A percentile compares a stretch with the other conserved stretches of the same genome.
Conservation (phyloP, 2,329 filamentous ascomycete species). For the Paraphaeosphaeria sporulosa region DNA sequence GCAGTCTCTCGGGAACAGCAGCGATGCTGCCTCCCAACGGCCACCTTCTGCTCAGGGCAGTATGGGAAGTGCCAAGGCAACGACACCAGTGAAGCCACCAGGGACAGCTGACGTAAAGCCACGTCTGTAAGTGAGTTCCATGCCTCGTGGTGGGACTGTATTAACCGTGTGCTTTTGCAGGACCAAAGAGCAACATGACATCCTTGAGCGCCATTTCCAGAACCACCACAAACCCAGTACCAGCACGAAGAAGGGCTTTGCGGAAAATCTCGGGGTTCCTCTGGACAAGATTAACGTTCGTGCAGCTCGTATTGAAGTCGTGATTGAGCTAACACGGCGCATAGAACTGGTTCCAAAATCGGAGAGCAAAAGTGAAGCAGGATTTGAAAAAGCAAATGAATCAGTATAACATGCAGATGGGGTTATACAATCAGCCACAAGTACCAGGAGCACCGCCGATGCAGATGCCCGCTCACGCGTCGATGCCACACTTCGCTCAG, state of each 20-base stretch:
- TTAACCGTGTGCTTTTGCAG: slow-evolving; percentile 54
- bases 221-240: slow-evolving; percentile 60
- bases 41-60: slow-evolving; percentile 20
- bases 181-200: slow-evolving; percentile 62
- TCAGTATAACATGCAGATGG: slow-evolving; percentile 46
- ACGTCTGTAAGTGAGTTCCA: slow-evolving; percentile 4
- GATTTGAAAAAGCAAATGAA: slow-evolving; percentile 58
- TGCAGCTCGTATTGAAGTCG: slow-evolving; percentile 19
- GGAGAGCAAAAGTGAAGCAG: slow-evolving; percentile 61
- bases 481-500: slow-evolving; percentile 21
- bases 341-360: slow-evolving; percentile 64
- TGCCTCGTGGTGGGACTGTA: slow-evolving; percentile 17
- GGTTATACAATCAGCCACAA: slow-evolving; percentile 35
- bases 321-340: slow-evolving; percentile 37
- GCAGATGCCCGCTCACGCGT: slow-evolving; percentile 25
- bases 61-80: slow-evolving; percentile 26
- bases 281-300: slow-evolving; percentile 63
- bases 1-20: slow-evolving; percentile 21
- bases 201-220: slow-evolving; percentile 59
- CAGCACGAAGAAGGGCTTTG: slow-evolving; percentile 59
- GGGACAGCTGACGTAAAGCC: slow-evolving; percentile 11
- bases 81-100: slow-evolving; percentile 30
- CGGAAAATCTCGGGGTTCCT: slow-evolving; percentile 56
- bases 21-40: slow-evolving; percentile 23
- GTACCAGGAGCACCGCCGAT: slow-evolving; percentile 34